Evolutionary conservation across 2,329 filamentous ascomycete genomes (phyloP), one percentile per base, ranked within the genome.

Genomic region (Pseudogymnoascus sp.): DNA sequence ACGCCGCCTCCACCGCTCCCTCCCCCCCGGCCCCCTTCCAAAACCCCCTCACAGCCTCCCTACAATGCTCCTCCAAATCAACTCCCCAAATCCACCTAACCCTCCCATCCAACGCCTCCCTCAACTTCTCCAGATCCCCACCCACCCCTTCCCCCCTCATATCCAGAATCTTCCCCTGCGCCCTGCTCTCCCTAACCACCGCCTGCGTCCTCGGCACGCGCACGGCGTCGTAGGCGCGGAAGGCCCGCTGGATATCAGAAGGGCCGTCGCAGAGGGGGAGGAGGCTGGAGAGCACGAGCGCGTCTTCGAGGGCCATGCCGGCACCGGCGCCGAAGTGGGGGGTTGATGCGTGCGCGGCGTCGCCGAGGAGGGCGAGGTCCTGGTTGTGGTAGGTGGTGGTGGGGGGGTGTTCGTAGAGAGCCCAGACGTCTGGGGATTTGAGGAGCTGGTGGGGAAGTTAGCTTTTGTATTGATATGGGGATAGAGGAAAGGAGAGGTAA

Each of bases 291-390:
- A 83, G 74, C 0, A 79, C 70, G 25, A 82, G 74, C 1, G 77
- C 78, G 65, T 85, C 83, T 69, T 85, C 83, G 62, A 85, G 77
- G 12, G 81, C 82, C 68, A 81, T 79, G 2, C 82, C 80, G 1
- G 83, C 83, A 5, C 83, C 83, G 0, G 82, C 78, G 14, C 83
- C 83, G 8, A 82, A 78, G 69, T 84, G 81, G 0, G 83, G 83
- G 0, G 79, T 80, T 0, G 76, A 73, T 0, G 83, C 82, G 66
- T 86, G 83, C 3, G 84, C 84, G 0, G 83, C 82, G 66, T 86
- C 83, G 6, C 83, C 83, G 0, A 83, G 74, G 2, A 85, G 67
- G 53, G 79, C 80, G 0, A 84, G 71, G 1, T 73, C 72, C 1
- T 76, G 79, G 16, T 73, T 72, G 40, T 75, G 71, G 68, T 80